Evolutionary conservation across 495 filamentous ascomycete genomes (phyloP), one percentile per base, ranked within the genome.

Genomic region (Pseudoneurospora amorphoporcata): DNA sequence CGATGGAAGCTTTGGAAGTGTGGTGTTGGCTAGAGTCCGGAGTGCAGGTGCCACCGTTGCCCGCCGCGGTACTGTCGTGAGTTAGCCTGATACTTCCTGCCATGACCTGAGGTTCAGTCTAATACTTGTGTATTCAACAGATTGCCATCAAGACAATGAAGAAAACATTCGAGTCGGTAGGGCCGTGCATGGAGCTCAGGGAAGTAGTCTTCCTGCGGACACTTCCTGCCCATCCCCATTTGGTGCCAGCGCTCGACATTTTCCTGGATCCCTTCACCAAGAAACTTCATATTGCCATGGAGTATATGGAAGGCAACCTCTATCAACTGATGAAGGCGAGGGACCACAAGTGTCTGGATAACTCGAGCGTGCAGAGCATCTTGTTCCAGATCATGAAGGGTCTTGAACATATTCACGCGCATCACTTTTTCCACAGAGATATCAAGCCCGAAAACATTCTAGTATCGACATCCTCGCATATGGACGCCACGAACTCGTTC

Each of bases 91-190:
- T 1, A n/a, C 19, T 47, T n/a, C 40, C 40, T 42, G 7, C 38
- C 53, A 37, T 65, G 53, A 65, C 7, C 53, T 8, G 23, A 8
- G 29, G 53, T 65, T 65, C 29, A 35, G 14, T 35, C 53, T 65
- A 65, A 65, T 29, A 29, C 53, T 35, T 65, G 29, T 37, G 41
- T 19, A 3, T 69, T 37, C 10, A 43, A 12, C 71, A 99, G 95
- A 94, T 99, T 76, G 95, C 95, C 3, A 97, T 99, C 80, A 99
- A 99, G 85, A 98, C 95, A 19, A 98, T 99, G 96, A 99, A 99
- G 87, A 99, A 99, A 87, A 93, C 92, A 0, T 99, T 98, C 76
- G 94, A 98, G 43, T 95, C 92, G 4, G 92, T 98, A 78, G 82
- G 86, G 32, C 92, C 92, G 47, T 98, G 96, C 80, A 80, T 97